Evolutionary conservation across 352 stramenopile species (phyloP).

Genomic region (Pythium periplocum): DNA sequence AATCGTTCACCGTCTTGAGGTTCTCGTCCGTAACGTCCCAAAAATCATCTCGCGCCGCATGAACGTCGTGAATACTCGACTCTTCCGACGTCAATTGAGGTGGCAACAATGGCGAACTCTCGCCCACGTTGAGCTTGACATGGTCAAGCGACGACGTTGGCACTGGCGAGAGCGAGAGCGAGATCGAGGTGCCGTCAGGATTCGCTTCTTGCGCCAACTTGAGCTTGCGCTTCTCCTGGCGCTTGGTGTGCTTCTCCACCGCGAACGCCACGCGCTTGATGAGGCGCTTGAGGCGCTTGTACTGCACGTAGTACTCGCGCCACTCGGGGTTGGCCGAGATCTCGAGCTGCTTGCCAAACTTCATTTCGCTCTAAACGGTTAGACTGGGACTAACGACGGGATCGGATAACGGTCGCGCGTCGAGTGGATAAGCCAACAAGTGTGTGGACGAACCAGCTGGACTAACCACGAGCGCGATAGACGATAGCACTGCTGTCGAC

Average conservation of each 20-base stretch:
- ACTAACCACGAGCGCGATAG: too few relatives aligned
- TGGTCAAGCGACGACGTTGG: constrained; percentile 13
- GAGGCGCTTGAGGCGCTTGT: constrained; percentile 89
- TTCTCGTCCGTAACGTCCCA: constrained; percentile 77
- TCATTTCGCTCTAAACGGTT: constrained; percentile 40
- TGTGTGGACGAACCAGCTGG: too few relatives aligned
- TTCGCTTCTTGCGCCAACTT: constrained; percentile 18
- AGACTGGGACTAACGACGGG: too few relatives aligned
- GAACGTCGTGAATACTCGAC: constrained; percentile 38
- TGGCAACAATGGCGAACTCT: constrained; percentile 66
- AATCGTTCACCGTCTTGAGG: constrained; percentile 83
- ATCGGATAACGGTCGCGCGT: too few relatives aligned
- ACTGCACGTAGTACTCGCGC: constrained; percentile 89
- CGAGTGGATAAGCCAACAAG: too few relatives aligned
- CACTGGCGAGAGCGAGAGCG: neutral
- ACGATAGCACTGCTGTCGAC: too few relatives aligned
- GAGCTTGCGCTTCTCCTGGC: constrained; percentile 62
- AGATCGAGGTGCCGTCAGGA: neutral
- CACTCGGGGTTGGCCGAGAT: constrained; percentile 84
- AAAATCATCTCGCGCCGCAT: constrained; percentile 78
- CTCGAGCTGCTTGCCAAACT: constrained; percentile 92
- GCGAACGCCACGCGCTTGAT: constrained; percentile 90
- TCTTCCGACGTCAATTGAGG: constrained; percentile 41
- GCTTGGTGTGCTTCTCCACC: constrained; percentile 73
- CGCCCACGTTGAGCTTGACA: constrained; percentile 43